Conservation (phyloP, 768 basidiomycete species). For the Coprinopsis cinerea region DNA sequence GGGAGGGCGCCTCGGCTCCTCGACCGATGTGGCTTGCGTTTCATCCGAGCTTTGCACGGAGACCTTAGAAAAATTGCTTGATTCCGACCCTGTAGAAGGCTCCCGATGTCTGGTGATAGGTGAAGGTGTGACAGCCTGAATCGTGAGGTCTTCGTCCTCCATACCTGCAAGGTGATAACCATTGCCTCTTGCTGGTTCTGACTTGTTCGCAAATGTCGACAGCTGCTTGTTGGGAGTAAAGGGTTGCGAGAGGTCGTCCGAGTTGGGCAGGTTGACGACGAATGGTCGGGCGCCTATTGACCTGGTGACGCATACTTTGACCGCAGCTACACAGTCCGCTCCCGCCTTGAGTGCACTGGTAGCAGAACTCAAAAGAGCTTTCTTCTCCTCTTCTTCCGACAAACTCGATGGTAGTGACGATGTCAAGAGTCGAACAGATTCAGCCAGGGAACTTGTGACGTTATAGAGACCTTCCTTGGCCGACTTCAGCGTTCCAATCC, state of each 20-base stretch:
- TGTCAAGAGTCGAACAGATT: constrained; percentile 78
- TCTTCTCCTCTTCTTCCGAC: constrained; percentile 81
- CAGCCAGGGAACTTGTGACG: constrained; percentile 80
- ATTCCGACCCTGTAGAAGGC: constrained; percentile 46
- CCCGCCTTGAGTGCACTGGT: constrained; percentile 85
- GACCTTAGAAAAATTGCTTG: constrained; percentile 42
- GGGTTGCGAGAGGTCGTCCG: constrained; percentile 37
- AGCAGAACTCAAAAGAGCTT: constrained; percentile 71
- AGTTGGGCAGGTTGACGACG: constrained; percentile 55
- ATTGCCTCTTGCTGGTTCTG: constrained; percentile 31
- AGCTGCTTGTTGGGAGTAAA: constrained; percentile 45
- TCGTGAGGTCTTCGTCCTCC: constrained; percentile 57
- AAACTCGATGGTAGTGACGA: constrained; percentile 36
- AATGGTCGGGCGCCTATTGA: constrained; percentile 57
- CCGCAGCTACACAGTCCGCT: constrained; percentile 81
- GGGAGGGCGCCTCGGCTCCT: constrained; percentile 33
- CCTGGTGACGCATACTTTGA: constrained; percentile 74
- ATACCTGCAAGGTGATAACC: constrained; percentile 30
- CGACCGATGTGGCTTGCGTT: constrained; percentile 44
- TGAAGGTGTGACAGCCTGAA: constrained; percentile 41
- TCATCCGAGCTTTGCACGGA: constrained; percentile 42
- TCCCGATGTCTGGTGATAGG: constrained; percentile 27
- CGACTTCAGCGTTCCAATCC: constrained; percentile 56
- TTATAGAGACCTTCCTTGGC: constrained; percentile 82
- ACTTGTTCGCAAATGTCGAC: constrained; percentile 27